Percentiles rank a stretch among this genome's conserved stretches.
Evolutionary conservation across 345 rosid species (phyloP).

Genomic region (Abelmoschus esculentus): DNA sequence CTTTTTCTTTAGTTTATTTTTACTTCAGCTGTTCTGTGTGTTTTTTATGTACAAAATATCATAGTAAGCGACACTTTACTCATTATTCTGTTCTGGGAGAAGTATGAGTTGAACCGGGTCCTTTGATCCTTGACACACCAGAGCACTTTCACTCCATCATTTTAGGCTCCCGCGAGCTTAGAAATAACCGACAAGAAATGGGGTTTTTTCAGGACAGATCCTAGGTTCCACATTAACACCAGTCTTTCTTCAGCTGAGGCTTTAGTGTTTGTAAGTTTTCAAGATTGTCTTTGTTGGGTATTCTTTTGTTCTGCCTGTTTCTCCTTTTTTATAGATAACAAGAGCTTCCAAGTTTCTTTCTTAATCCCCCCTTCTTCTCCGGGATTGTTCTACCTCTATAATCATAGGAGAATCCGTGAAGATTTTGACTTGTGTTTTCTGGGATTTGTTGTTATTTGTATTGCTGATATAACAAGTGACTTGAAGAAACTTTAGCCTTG

Average conservation of each 20-base stretch:
- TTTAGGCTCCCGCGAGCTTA: slow-evolving; percentile 24
- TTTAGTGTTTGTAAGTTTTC: not conserved
- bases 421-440: not conserved
- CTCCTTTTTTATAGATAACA: not conserved
- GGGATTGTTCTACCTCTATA: slow-evolving; percentile 6
- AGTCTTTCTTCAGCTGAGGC: slow-evolving; percentile 25
- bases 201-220: slow-evolving; percentile 19
- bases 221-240: not conserved
- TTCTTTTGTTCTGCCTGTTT: not conserved
- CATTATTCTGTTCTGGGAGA: slow-evolving; percentile 17
- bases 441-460: not conserved
- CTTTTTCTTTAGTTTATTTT: slow-evolving; percentile 18
- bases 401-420: not conserved
- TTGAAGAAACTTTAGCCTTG: not conserved
- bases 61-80: slow-evolving; percentile 16
- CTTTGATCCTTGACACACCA: slow-evolving; percentile 56
- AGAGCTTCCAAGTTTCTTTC: not conserved
- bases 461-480: not conserved
- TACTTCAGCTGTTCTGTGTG: slow-evolving; percentile 2
- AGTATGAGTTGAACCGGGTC: slow-evolving; percentile 39
- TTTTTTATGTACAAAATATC: not conserved
- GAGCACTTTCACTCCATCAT: slow-evolving; percentile 38
- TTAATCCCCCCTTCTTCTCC: slow-evolving; percentile 4
- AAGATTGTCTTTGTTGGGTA: not conserved
- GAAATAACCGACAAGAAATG: slow-evolving; percentile 26